Evolutionary conservation across 345 rosid genomes (phyloP).

Genomic region (Eutrema japonicum): DNA sequence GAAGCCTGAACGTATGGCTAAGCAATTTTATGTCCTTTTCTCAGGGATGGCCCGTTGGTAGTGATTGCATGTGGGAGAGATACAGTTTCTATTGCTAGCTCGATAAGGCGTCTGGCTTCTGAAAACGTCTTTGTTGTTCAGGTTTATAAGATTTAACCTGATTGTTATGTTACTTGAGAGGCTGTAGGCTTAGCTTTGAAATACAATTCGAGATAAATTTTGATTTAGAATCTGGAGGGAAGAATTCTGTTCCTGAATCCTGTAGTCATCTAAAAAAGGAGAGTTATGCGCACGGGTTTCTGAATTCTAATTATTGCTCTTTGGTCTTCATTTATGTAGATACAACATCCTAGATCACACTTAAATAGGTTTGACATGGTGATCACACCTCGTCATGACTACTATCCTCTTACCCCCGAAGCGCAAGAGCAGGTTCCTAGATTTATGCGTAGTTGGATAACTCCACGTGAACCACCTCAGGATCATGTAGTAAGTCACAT

Average conservation of each 20-base stretch:
- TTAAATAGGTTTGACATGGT: slow-evolving; percentile 93
- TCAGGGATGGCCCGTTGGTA: slow-evolving; percentile 93
- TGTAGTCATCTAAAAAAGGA: neutral
- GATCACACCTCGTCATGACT: slow-evolving; percentile 91
- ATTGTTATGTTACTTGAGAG: slow-evolving; percentile 15
- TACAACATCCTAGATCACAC: slow-evolving; percentile 91
- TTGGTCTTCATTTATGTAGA: slow-evolving; percentile 48
- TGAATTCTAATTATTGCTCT: neutral
- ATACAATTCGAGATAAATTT: neutral
- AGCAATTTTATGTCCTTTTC: slow-evolving; percentile 19
- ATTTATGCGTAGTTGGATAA: slow-evolving; percentile 77
- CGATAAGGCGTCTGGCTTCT: slow-evolving; percentile 82
- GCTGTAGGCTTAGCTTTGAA: neutral
- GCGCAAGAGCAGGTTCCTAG: slow-evolving; percentile 80
- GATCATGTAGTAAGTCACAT: slow-evolving; percentile 65
- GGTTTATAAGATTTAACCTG: slow-evolving; percentile 50
- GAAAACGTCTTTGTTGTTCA: slow-evolving; percentile 89
- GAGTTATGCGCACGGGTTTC: neutral
- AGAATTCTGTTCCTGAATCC: neutral
- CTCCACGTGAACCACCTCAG: slow-evolving; percentile 80
- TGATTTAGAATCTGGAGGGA: neutral
- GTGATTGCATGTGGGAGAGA: slow-evolving; percentile 97
- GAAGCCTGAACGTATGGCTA: slow-evolving; percentile 11
- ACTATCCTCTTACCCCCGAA: slow-evolving; percentile 80
- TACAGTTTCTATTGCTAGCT: slow-evolving; percentile 85